Evolutionary conservation across 257 asterid genomes (phyloP).

Genomic region (Striga asiatica): DNA sequence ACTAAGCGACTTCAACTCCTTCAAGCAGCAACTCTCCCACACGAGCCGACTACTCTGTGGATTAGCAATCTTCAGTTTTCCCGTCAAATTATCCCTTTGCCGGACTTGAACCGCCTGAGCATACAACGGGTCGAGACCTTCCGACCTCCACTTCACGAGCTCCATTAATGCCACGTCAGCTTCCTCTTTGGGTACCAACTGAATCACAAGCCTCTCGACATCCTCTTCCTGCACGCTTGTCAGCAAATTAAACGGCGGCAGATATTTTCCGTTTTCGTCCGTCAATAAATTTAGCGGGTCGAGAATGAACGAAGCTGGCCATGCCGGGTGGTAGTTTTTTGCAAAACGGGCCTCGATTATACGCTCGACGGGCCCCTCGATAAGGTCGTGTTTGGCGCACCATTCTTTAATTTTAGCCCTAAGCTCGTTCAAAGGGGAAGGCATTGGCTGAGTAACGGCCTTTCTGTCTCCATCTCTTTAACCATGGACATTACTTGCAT

Average conservation of each 20-base stretch:
- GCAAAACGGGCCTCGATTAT: constrained; percentile 36
- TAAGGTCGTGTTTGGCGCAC: constrained; percentile 36
- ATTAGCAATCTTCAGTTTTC: constrained; percentile 57
- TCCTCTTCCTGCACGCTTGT: constrained; percentile 62
- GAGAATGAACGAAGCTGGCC: constrained; percentile 70
- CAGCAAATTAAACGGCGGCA: constrained; percentile 57
- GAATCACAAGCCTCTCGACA: constrained; percentile 43
- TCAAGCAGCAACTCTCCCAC: constrained; percentile 67
- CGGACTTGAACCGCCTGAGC: constrained; percentile 74
- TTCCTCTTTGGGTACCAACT: constrained; percentile 52
- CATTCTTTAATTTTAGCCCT: constrained; percentile 38
- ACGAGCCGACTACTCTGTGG: constrained; percentile 69
- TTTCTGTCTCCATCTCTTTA: constrained; percentile 48
- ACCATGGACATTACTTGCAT: constrained; percentile 41
- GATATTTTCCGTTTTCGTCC: constrained; percentile 59
- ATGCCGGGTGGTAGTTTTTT: constrained; percentile 61
- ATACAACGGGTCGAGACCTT: constrained; percentile 67
- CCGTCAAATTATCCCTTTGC: constrained; percentile 47
- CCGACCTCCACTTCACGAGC: constrained; percentile 72
- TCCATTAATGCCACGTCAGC: constrained; percentile 54
- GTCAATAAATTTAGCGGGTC: constrained; percentile 49
- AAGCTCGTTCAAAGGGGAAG: constrained; percentile 62
- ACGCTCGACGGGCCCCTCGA: constrained; percentile 38
- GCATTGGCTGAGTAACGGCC: constrained; percentile 55
- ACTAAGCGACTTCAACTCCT: constrained; percentile 41